Base-by-base conservation (phyloP, 257 asterid genomes). In the Fraxinus excelsior region DNA sequence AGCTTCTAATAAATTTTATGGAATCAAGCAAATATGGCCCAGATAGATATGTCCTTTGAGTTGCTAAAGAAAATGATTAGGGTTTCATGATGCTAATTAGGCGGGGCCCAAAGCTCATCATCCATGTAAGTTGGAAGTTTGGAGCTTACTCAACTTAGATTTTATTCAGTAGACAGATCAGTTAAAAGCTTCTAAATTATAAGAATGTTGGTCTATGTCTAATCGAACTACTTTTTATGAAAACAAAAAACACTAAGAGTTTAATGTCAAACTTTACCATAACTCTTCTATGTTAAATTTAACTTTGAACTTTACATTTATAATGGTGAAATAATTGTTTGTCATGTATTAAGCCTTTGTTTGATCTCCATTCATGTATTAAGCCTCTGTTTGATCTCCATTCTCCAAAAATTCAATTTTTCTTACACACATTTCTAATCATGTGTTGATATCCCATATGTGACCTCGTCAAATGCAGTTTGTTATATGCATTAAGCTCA, bases 91-190 rank as follows among this genome's bases (percentile, higher is more conserved):
- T 72, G 23, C 76, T 35, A 71, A 31, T 77, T 31, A 8, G 16
- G 74, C 62, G 68, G 70, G 60, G 23, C 80, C 42, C 58, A 9
- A 1, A 34, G n/a, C 34, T 29, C 74, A 64, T 62, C 74, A 46
- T 76, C 77, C 78, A 70, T 72, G 29, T 42, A 42, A 26, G 35
- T 70, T 69, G 80, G 79, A 79, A 67, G 18, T 56, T 56, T 56
- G 65, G 28, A 56, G 26, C 29, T n/a, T 23, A 56, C 65, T 56
- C 65, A 56, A 56, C 13, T 2, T n/a, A 6, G 29, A 19, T 56
- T 56, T 56, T 56, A 56, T 19, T 7, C 4, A 7, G 65, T 19
- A 13, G 65, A 40, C 49, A 40, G 16, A 40, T 10, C 12, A 40
- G 49, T 40, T 40, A 10, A 40, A 40, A 40, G 49, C 49, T 40